These are phyloP conservation scores for Triticum timopheevii DNA, from an alignment of 176 grass and related monocot genomes.

Conservation along the genomic window DNA sequence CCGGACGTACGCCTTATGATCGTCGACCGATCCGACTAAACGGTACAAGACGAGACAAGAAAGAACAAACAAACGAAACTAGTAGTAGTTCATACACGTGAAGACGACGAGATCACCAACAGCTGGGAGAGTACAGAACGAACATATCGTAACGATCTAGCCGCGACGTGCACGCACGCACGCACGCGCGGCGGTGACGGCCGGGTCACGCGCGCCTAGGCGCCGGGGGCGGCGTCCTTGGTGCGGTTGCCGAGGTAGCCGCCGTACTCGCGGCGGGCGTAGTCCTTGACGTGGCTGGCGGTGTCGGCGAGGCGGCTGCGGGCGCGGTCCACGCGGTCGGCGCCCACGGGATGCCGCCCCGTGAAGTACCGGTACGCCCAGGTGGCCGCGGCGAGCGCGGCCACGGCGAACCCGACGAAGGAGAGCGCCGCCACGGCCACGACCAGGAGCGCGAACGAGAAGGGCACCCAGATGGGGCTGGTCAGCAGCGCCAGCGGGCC, in stretches of 20 bases:
- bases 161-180: background rate
- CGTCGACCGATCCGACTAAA: background rate
- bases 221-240: slow-evolving; percentile 97
- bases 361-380: slow-evolving; percentile 93
- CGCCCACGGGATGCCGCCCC: slow-evolving; percentile 70
- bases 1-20: background rate
- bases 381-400: slow-evolving; percentile 44
- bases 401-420: slow-evolving; percentile 48
- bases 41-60: too few relatives aligned
- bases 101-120: background rate
- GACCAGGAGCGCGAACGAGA: slow-evolving; percentile 39
- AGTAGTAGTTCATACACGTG: background rate
- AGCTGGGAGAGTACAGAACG: background rate
- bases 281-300: slow-evolving; percentile 84
- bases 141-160: background rate
- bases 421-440: slow-evolving; percentile 50
- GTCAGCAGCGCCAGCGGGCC: slow-evolving; percentile 73
- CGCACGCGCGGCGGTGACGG: background rate
- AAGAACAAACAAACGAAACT: too few relatives aligned
- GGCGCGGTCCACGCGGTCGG: slow-evolving; percentile 82
- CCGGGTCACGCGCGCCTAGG: slow-evolving; percentile 16
- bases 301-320: slow-evolving; percentile 73
- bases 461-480: slow-evolving; percentile 91
- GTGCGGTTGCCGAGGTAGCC: slow-evolving; percentile 62
- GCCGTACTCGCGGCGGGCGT: slow-evolving; percentile 66